Conservation (phyloP, 805 yeast genomes). For the Blastobotrys terrestris region DNA sequence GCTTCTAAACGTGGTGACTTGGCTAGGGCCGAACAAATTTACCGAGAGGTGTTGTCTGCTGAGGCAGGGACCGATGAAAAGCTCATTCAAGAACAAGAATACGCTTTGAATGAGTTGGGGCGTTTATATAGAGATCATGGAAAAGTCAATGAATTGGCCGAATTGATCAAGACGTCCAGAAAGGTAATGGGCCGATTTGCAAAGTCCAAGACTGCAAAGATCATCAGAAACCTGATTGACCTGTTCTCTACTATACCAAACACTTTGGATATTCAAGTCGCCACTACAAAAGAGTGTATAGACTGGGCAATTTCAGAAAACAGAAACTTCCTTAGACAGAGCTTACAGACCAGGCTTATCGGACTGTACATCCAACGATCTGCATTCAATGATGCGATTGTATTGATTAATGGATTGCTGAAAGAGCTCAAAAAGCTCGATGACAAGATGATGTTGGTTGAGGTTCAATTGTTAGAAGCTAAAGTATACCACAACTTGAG, state of each 20-base stretch:
- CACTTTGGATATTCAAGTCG: conserved; percentile 65
- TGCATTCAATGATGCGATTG: conserved; percentile 61
- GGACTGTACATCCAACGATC: conserved; percentile 63
- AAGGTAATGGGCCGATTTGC: conserved; percentile 72
- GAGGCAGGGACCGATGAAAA: conserved; percentile 34
- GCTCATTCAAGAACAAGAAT: conserved; percentile 51
- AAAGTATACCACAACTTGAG: conserved; percentile 87
- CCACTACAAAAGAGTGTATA: conserved; percentile 69
- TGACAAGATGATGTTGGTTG: conserved; percentile 91
- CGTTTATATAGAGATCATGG: conserved; percentile 49
- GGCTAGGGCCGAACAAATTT: conserved; percentile 54
- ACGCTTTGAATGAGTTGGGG: conserved; percentile 71
- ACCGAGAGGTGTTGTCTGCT: conserved; percentile 41
- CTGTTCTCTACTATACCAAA: conserved; percentile 56
- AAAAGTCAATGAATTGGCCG: conserved; percentile 46
- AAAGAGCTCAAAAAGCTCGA: conserved; percentile 88
- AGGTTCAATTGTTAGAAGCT: conserved; percentile 87
- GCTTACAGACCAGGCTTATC: conserved; percentile 77
- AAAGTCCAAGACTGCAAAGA: conserved; percentile 91
- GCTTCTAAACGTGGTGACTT: conserved; percentile 46
- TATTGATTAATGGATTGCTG: conserved; percentile 63
- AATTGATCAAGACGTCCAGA: conserved; percentile 63
- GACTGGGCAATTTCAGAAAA: conserved; percentile 82
- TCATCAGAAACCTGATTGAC: conserved; percentile 76
- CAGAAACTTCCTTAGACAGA: conserved; percentile 82